Base-by-base conservation (phyloP, 1,284 basidiomycete species). In the Ganoderma leucocontextum region DNA sequence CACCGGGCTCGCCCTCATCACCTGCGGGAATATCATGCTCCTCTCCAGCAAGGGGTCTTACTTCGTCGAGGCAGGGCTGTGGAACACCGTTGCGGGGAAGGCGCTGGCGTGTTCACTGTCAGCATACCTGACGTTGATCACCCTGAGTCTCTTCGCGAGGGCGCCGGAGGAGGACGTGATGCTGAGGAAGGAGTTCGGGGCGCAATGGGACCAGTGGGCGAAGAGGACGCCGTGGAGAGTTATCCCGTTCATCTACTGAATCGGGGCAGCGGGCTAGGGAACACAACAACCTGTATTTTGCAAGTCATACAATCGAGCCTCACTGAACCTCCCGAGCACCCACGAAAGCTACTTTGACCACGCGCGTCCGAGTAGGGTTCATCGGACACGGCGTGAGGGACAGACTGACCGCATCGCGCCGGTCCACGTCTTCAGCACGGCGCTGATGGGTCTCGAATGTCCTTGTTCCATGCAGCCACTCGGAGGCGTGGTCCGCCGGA, bases 121-220 rank as follows among this genome's bases (percentile, higher is more conserved):
- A 33, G 61, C 15, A 19, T 57, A 53, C 12, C 19, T 57, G 25
- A 57, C 36, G 7, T 22, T 19, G 22, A 1, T 60, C 60, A 44
- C 44, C 58, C 8, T 68, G 33, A 63, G 61, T 63, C 60, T 73
- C 2, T 64, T 70, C 25, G 36, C 38, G 35, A 62, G 70, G 25
- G 53, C 70, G 58, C 47, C n/a, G 53, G 39, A 35, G 53, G 72
- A 73, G 38, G 72, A 73, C 36, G 65, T 35, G 49, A 19, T 74
- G 55, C 41, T 73, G 55, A 65, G 52, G 55, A 70, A 68, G 60
- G 64, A 62, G 36, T 73, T 73, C n/a, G 69, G 72, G 12, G 39
- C n/a, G 39, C 65, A 70, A 42, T 74, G 73, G 73, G 69, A 74
- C 17, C 70, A 64, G 33, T 74, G 73, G 73, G 73, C 60, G 29